These are phyloP conservation scores for Exophiala calicioides DNA, from an alignment of 2,329 filamentous ascomycete genomes.

Conservation along the genomic window DNA sequence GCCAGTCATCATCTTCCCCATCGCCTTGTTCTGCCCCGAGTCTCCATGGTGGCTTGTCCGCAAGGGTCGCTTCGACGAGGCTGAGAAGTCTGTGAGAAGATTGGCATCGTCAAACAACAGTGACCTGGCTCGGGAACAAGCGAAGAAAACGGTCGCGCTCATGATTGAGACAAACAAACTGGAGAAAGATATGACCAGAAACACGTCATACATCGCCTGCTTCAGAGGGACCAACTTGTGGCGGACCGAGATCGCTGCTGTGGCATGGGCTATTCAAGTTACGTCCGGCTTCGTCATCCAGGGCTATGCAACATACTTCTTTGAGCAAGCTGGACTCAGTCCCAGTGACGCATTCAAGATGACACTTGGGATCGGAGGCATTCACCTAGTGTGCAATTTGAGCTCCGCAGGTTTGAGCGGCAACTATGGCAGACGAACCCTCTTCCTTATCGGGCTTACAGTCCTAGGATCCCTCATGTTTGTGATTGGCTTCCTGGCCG, in stretches of 20 bases:
- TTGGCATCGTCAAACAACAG: slow-evolving; percentile 30
- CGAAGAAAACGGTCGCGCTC: slow-evolving; percentile 38
- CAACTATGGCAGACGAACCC: slow-evolving; percentile 49
- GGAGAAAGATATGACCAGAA: slow-evolving; percentile 28
- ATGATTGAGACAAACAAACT: slow-evolving; percentile 42
- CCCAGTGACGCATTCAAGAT: slow-evolving; percentile 38
- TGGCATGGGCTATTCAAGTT: slow-evolving; percentile 39
- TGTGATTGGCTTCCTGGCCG: slow-evolving; percentile 32
- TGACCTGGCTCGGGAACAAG: slow-evolving; percentile 31
- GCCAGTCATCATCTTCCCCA: slow-evolving; percentile 48
- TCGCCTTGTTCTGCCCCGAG: slow-evolving; percentile 43
- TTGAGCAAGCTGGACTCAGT: slow-evolving; percentile 44
- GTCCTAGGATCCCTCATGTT: slow-evolving; percentile 33
- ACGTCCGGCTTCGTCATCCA: slow-evolving; percentile 35
- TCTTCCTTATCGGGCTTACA: slow-evolving; percentile 39
- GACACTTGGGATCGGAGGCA: slow-evolving; percentile 56
- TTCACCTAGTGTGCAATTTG: slow-evolving; percentile 66
- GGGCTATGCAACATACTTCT: slow-evolving; percentile 50
- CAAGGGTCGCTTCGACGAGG: slow-evolving; percentile 36
- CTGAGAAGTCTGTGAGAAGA: slow-evolving; percentile 33
- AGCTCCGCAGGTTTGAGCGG: slow-evolving; percentile 52
- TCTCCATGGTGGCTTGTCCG: slow-evolving; percentile 43
- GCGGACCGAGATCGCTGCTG: slow-evolving; percentile 44
- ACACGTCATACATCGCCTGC: slow-evolving; percentile 34
- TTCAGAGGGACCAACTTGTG: slow-evolving; percentile 37